Percentiles rank a stretch among this genome's conserved stretches.
These are phyloP conservation scores for Phytophthora megakarya DNA, from an alignment of 352 stramenopile species.

Conservation along the genomic window DNA sequence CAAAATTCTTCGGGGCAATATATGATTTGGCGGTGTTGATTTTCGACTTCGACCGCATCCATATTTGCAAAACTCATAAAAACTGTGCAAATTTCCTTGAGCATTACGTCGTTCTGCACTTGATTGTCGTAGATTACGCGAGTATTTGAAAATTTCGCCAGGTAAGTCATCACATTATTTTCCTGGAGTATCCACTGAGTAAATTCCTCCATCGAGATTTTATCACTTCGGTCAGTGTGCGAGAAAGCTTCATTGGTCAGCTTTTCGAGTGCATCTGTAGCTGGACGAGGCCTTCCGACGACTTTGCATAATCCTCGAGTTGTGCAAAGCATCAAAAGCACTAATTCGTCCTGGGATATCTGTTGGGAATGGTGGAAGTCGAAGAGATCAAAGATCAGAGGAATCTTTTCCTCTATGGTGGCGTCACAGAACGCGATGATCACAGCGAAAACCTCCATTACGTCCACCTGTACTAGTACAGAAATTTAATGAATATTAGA, in stretches of 20 bases:
- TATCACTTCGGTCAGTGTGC: conserved; percentile 55
- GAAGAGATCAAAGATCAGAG: conserved; percentile 79
- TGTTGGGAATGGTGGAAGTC: conserved; percentile 78
- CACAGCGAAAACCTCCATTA: conserved; percentile 78
- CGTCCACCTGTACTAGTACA: conserved; percentile 54
- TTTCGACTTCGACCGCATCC: conserved; percentile 10
- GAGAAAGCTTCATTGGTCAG: conserved; percentile 56
- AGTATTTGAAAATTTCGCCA: conserved; percentile 64
- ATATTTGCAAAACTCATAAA: conserved; percentile 50
- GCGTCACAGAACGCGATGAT: conserved; percentile 77
- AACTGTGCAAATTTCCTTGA: conserved; percentile 53
- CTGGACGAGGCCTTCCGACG: conserved; percentile 58
- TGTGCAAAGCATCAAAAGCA: conserved; percentile 75
- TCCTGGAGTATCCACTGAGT: conserved; percentile 60
- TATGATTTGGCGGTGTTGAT: conserved; percentile 16
- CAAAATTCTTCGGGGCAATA: conserved; percentile 47
- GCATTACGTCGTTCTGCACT: conserved; percentile 58
- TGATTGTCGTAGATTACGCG: conserved; percentile 78
- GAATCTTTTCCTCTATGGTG: conserved; percentile 66
- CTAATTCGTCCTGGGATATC: conserved; percentile 68
- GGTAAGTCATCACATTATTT: conserved; percentile 51
- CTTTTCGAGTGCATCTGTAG: conserved; percentile 54
- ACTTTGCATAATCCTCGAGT: conserved; percentile 77
- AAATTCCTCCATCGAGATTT: conserved; percentile 72
- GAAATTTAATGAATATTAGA: neutral